Conservation (phyloP, 2,329 filamentous ascomycete species). For the Fusarium nematophilum region DNA sequence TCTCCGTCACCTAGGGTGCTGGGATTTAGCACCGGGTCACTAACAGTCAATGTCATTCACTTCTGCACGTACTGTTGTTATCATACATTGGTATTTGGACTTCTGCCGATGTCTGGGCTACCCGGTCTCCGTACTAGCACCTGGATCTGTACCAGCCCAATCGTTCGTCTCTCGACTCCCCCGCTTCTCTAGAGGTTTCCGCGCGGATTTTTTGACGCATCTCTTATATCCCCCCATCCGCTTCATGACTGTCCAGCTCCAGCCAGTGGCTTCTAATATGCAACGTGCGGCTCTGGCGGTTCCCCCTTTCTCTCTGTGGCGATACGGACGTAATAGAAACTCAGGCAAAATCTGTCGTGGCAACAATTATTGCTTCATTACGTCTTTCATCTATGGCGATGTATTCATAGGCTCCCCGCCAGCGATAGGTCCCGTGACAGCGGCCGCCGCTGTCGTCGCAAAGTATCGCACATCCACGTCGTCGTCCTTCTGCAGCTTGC, state of each 20-base stretch:
- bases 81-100: conserved; percentile 43
- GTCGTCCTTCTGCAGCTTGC: conserved; percentile 96
- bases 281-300: conserved; percentile 31
- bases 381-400: conserved; percentile 67
- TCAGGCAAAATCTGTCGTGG: conserved; percentile 37
- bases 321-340: conserved; percentile 33
- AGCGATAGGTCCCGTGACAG: conserved; percentile 58
- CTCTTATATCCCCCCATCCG: conserved; percentile 18
- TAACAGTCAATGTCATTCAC: conserved; percentile 39
- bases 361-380: conserved; percentile 67
- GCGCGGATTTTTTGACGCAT: conserved; percentile 12
- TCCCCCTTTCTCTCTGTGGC: conserved; percentile 28
- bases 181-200: conserved; percentile 10
- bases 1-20: conserved; percentile 6
- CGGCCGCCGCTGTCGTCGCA: conserved; percentile 86
- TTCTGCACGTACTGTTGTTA: conserved; percentile 36
- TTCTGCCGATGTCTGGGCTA: conserved; percentile 31
- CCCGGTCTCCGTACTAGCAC: conserved; percentile 14
- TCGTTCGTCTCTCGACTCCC: conserved; percentile 4
- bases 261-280: conserved; percentile 39
- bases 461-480: conserved; percentile 99
- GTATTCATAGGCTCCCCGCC: conserved; percentile 73
- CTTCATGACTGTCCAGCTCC: conserved; percentile 18
- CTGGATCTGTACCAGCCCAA: conserved; percentile 12
- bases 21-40: conserved; percentile 25